Evolutionary conservation across 805 yeast genomes (phyloP).

Genomic region (Kodamaea laetipori): DNA sequence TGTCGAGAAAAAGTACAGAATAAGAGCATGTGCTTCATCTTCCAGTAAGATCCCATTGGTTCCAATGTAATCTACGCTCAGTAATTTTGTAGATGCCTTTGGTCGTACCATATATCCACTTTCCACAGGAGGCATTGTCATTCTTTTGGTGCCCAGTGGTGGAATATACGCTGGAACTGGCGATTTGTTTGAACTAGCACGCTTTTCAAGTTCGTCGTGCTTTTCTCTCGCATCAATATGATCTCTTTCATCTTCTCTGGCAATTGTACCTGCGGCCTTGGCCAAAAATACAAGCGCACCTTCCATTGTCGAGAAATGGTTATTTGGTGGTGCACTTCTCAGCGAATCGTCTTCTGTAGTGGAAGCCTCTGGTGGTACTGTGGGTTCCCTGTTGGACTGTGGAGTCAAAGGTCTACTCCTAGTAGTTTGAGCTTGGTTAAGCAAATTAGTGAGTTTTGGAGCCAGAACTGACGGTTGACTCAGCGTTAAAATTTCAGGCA

Average conservation of each 20-base stretch:
- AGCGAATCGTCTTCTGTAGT: slow-evolving; percentile 7
- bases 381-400: background rate
- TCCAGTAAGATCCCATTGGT: slow-evolving; percentile 60
- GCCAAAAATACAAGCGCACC: slow-evolving; percentile 75
- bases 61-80: slow-evolving; percentile 69
- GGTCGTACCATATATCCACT: slow-evolving; percentile 47
- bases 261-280: slow-evolving; percentile 76
- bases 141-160: slow-evolving; percentile 24
- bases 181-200: background rate
- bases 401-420: too few relatives aligned
- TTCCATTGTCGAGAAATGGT: slow-evolving; percentile 46
- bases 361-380: slow-evolving; percentile 3
- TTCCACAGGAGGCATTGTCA: slow-evolving; percentile 47
- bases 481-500: background rate
- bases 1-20: slow-evolving; percentile 65
- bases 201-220: slow-evolving; percentile 48
- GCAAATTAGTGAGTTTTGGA: slow-evolving; percentile 19
- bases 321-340: slow-evolving; percentile 13
- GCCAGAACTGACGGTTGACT: background rate
- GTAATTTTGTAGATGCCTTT: slow-evolving; percentile 46
- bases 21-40: slow-evolving; percentile 57
- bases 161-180: slow-evolving; percentile 25
- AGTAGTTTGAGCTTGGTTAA: slow-evolving; percentile 15
- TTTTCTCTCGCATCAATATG: slow-evolving; percentile 53
- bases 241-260: slow-evolving; percentile 67